Evolutionary conservation across 352 stramenopile genomes (phyloP), one percentile per base, ranked within the genome.

Genomic region (Phytopythium mirpurense): DNA sequence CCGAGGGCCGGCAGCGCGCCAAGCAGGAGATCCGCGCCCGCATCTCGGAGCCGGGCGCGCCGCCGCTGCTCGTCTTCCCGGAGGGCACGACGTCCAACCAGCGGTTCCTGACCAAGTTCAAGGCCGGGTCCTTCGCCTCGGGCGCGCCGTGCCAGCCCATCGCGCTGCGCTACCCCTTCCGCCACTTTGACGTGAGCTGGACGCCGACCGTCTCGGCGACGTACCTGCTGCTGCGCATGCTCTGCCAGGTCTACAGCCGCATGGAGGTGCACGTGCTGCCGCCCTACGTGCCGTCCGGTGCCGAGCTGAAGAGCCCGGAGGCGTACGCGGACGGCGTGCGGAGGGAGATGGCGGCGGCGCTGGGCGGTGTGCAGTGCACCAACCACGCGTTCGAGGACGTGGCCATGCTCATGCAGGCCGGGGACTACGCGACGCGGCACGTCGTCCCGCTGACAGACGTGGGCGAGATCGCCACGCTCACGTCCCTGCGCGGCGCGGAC

Each of bases 311-410:
- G 16, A 56, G 75, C 31, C 70, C 79, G 1, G 70, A 76, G 29
- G 14, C 77, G 24, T 90, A 85, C 34, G 79, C 79, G 0, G 72
- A 84, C 32, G 75, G 76, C 27, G 77, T 90, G 5, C 72, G 79
- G 0, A 62, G 77, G 12, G 54, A 63, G 8, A 90, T 90, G 74
- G 74, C 79, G 18, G 42, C 68, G 12, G 62, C 65, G 7, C 63
- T 88, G 6, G 56, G 62, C 14, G 45, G 31, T 27, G 61, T 86
- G 1, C 54, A 68, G 40, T 87, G 74, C 44, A 90, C 79, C 27
- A 86, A 90, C 56, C 79, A 90, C 56, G 76, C 79, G 35, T 90
- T 79, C 49, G 79, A 90, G 38, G 79, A 90, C 52, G 76, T 90
- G 0, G 74, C 75, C 16, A 50, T 87, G 65, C 54, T 89, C 21